Evolutionary conservation across 768 basidiomycete genomes (phyloP), one percentile per base, ranked within the genome.

Genomic region (Lepiota subincarnata): DNA sequence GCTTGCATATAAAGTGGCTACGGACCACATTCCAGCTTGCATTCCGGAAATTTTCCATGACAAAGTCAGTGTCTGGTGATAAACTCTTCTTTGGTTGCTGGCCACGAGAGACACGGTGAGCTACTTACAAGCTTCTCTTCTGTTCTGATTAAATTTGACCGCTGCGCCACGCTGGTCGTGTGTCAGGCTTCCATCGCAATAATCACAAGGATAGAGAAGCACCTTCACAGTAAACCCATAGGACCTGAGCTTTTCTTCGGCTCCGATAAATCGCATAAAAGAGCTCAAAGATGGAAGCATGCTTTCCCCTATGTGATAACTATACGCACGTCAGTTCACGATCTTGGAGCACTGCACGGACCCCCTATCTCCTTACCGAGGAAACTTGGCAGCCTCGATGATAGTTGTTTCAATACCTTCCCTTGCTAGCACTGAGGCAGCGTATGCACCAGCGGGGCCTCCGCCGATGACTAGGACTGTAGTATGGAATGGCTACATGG

Each of bases 391-490:
- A 3, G 70, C 66, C 55, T 80, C 78, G 4, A 78, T 57, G 16
- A 78, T 61, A 31, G 65, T 67, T 14, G 73, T 69, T 11, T 70
- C 58, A 48, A 73, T 61, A 1, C 71, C 70, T 46, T 76, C 74
- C 34, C 75, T 66, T 7, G 73, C 75, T 16, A 80, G 64, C 13
- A 65, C 72, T 4, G 73, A 63, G 5, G 78, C 77, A n/a, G 76
- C 71, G 56, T 76, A 79, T 14, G 69, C 68, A 0, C 78, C 77
- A 7, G 70, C 72, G 39, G 78, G 78, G 6, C 78, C 78, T n/a
- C 74, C 78, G 5, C 73, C 73, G 13, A 75, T 67, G 44, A 75
- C 62, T 6, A 73, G 62, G 41, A 74, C 67, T 2, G 60, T 54
- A n/a, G 58, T 64, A 46, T 60, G 61, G 51, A 57, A 51, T 36